Percentiles rank a stretch among this genome's conserved stretches.
Conservation (phyloP, 768 basidiomycete species). For the Pleurotus citrinopileatus region DNA sequence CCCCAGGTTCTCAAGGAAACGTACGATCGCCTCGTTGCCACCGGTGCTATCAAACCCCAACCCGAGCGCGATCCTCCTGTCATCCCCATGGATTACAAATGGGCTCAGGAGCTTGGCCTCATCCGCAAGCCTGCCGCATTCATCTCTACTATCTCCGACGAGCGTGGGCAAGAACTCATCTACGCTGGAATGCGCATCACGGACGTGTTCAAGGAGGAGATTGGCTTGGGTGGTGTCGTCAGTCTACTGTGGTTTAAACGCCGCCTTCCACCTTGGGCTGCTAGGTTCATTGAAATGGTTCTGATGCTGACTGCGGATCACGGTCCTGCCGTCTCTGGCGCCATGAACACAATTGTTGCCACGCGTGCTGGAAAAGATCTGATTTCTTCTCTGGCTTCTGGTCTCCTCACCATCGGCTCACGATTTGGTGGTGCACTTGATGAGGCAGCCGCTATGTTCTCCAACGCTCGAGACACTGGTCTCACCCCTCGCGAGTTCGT, state of each 20-base stretch:
- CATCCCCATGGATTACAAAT: conserved; percentile 99
- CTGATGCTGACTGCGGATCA: conserved; percentile 99
- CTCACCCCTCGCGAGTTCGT: conserved; percentile 98
- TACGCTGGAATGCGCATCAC: conserved; percentile 99
- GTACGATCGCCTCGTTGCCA: conserved; percentile 76
- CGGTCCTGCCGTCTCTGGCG: conserved; percentile 95
- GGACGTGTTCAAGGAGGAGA: conserved; percentile 97
- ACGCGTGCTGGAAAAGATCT: conserved; percentile 99
- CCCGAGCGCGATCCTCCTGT: conserved; percentile 86
- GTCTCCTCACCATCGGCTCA: conserved; percentile 95
- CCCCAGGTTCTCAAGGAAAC: conserved; percentile 81
- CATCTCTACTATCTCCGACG: conserved; percentile 99
- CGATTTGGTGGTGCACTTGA: conserved; percentile 99
- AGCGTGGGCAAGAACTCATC: conserved; percentile 96
- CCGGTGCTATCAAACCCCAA: conserved; percentile 66
- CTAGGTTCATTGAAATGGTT: conserved; percentile 99
- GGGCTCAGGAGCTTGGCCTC: conserved; percentile 97
- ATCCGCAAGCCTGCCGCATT: conserved; percentile 99
- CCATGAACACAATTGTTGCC: conserved; percentile 99
- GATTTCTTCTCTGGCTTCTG: conserved; percentile 93
- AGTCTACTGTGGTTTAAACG: conserved; percentile 98
- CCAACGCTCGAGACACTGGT: conserved; percentile 84
- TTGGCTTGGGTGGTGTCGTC: conserved; percentile 96
- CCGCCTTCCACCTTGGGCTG: conserved; percentile 85
- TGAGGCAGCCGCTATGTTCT: conserved; percentile 96